Evolutionary conservation across 2,329 filamentous ascomycete species (phyloP), one percentile per base, ranked within the genome.

Genomic region (Dactylellina leptospora): DNA sequence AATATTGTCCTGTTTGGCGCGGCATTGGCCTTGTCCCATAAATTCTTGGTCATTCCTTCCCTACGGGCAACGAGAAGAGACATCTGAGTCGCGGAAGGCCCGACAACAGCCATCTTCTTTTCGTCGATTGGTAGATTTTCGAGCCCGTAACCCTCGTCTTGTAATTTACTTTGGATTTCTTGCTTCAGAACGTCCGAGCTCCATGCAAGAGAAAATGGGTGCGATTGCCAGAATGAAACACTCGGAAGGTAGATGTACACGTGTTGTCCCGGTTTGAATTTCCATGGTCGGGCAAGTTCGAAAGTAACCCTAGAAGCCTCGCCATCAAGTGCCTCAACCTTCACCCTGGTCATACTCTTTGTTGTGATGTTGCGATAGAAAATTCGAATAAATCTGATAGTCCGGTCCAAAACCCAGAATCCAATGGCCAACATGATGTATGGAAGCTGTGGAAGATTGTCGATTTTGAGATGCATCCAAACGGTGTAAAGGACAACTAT

Each of bases 311-410:
- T 86, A 76, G 87, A 84, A 5, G 90, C 89, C 75, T 92, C 89
- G 73, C 90, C 90, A n/a, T 90, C 90, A 11, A 93, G 85, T 11
- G 89, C 88, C 79, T 93, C 89, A 4, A 93, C 84, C n/a, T 91
- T 83, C 8, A 89, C 88, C 64, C 88, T 90, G 55, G 88, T 73
- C n/a, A 73, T 74, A 5, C 56, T 76, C 48, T 74, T 76, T 28
- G 73, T 74, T 10, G 68, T 70, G 22, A 76, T 75, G 80, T 92
- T 93, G 78, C 84, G 83, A 80, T 87, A 91, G 30, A 87, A 78
- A 6, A 91, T 81, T 45, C 86, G 85, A 51, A 84, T 77, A 76
- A 91, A 82, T 53, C 91, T 88, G 30, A 84, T 83, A 4, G 85
- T 75, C 25, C 90, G 85, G 77, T 97, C 93, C 4, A 84, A 80